Base-by-base conservation (phyloP, 2,329 filamentous ascomycete species). In the Nemania sp. region DNA sequence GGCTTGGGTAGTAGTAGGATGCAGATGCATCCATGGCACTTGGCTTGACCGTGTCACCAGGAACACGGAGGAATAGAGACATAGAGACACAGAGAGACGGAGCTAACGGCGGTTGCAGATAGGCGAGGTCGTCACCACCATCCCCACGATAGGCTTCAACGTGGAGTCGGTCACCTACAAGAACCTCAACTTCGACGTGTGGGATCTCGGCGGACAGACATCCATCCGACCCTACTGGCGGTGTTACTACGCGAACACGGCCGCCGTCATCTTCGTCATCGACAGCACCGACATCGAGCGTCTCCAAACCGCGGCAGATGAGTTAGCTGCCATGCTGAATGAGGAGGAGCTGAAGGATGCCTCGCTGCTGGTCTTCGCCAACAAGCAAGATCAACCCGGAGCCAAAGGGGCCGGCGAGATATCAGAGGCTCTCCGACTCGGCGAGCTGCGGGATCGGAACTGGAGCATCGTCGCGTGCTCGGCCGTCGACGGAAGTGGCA, bases 391-490 rank as follows among this genome's bases (percentile, higher is more conserved):
- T 79, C 92, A 98, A 77, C 94, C 94, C 1, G 95, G 95, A 17
- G 94, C 95, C 50, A 96, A 97, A 79, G 95, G 94, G 2, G 95
- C 95, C 1, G 95, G 92, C 17, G 95, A 98, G 76, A 99, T 99
- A 66, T 96, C 91, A 57, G 94, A 98, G 79, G 94, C 93, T 50
- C 78, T 99, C 76, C 90, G 89, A 71, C 79, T 99, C 68, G 93
- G 92, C 55, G 92, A 97, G 77, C 80, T 99, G 74, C 89, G 94
- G 71, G 95, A 99, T 77, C 86, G 95, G 72, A 99, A 98, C 82
- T 99, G 95, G 95, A 98, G 92, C 77, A 99, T 99, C 74, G 92
- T 99, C 75, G 94, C 93, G 20, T 99, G 95, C 77, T 96, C 91
- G 67, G 95, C 95, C 13, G 94, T 99, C 58, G 95, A 97, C 74